These are phyloP conservation scores for Colletotrichum gigasporum DNA, from an alignment of 2,329 filamentous ascomycete species.

Conservation along the genomic window DNA sequence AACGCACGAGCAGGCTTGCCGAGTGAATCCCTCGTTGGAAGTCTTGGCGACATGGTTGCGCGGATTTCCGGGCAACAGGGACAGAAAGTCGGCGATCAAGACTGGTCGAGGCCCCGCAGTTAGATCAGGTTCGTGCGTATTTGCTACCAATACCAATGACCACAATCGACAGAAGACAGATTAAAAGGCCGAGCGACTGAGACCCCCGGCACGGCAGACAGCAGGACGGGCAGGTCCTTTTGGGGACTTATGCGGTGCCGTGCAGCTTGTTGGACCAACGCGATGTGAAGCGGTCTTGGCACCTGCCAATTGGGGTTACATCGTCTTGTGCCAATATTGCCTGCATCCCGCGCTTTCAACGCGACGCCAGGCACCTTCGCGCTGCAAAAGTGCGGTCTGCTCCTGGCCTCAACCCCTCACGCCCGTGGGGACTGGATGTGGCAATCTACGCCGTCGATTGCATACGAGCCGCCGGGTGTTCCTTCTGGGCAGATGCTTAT, in stretches of 20 bases:
- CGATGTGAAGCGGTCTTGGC: conserved; percentile 23
- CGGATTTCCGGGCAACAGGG: too few species aligned
- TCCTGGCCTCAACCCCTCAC: neutral
- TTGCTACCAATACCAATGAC: neutral
- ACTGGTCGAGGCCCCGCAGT: too few species aligned
- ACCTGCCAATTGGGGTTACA: conserved; percentile 28
- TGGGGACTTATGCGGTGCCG: neutral
- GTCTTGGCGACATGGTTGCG: too few species aligned
- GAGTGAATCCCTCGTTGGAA: too few species aligned
- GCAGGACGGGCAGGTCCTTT: conserved; percentile 19
- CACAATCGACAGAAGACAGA: neutral
- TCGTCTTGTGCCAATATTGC: conserved; percentile 4
- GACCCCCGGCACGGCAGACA: conserved; percentile 1
- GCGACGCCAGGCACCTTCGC: neutral
- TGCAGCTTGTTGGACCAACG: conserved; percentile 1
- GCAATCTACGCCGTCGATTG: conserved; percentile 4
- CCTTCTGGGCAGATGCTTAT: conserved; percentile 19
- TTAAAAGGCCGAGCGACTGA: too few species aligned
- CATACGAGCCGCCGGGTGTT: neutral
- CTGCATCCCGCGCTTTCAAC: neutral
- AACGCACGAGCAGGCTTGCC: too few species aligned
- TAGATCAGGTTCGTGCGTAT: too few species aligned
- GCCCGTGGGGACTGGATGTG: neutral
- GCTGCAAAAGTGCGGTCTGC: neutral
- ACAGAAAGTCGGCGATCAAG: too few species aligned